A percentile compares a stretch with the other conserved stretches of the same genome.
These are phyloP conservation scores for Mitragyna speciosa DNA, from an alignment of 257 asterid species.

Conservation along the genomic window DNA sequence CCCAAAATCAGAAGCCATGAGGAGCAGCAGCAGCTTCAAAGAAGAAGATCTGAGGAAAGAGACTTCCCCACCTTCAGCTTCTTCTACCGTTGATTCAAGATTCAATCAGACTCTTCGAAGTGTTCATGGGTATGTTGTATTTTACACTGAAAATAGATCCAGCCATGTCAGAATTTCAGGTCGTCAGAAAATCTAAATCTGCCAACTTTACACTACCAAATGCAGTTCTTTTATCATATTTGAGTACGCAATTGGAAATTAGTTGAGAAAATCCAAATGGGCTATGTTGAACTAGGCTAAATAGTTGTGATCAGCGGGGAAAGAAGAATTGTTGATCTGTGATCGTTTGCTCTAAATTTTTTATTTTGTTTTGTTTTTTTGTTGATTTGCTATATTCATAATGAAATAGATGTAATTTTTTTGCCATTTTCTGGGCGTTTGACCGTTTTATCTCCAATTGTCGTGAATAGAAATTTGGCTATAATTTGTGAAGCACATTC, in stretches of 20 bases:
- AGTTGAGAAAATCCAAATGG: conserved; percentile 3
- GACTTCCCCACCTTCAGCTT: conserved; percentile 31
- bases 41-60: conserved; percentile 55
- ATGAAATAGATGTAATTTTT: not conserved
- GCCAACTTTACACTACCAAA: not conserved
- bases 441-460: not conserved
- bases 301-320: conserved; percentile 19
- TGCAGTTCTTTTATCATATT: conserved; percentile 1
- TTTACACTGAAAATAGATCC: conserved; percentile 9
- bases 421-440: not conserved
- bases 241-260: conserved; percentile 3
- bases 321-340: not conserved
- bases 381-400: not conserved
- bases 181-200: not conserved
- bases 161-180: not conserved
- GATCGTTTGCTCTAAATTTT: not conserved
- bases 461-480: no score
- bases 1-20: conserved; percentile 12
- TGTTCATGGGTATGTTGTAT: conserved; percentile 77
- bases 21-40: conserved; percentile 37
- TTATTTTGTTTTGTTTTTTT: not conserved
- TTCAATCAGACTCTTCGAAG: conserved; percentile 90
- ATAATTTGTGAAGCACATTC: not conserved
- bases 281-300: conserved; percentile 10
- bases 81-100: conserved; percentile 77